Evolutionary conservation across 2,329 filamentous ascomycete genomes (phyloP), one percentile per base, ranked within the genome.

Genomic region (Pseudogymnoascus sp.): DNA sequence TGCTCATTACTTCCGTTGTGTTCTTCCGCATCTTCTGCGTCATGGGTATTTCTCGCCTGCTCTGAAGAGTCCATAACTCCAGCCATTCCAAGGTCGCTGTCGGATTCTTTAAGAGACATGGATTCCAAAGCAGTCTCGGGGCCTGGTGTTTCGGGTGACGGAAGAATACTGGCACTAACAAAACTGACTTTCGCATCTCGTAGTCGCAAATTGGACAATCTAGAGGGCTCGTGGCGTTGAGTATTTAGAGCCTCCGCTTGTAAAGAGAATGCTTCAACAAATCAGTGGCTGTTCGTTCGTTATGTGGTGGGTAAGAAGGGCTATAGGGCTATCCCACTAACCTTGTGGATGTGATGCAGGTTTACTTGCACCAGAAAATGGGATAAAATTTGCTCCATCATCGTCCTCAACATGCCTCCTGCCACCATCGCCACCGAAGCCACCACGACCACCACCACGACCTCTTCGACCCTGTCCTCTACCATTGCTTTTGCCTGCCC

Each of bases 221-320:
- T 80, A 50, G 75, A 70, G 30, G 74, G 74, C 39, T 74, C 73
- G 65, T 81, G 78, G 16, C 73, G 76, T 68, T 80, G 80, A 11
- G 81, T 84, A 67, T 83, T 84, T 20, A 77, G 77, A 36, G 82
- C 83, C 71, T 85, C 83, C 65, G 86, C 80, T 64, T 77, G 76
- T 71, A 87, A 60, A 9, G 70, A 70, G 58, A 70, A 70, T 16
- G 57, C 70, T 71, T 18, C n/a, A 1, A 25, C 76, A 1, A 79
- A 60, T 58, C 36, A 61, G 36, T 36, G 50, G n/a, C 30, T 6
- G 35, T 58, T 25, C 57, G 33, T 54, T 30, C n/a, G 28, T 16
- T 16, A 54, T 54, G 47, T 18, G n/a, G 25, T 30, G 6, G 11
- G 28, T 35, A 35, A 16, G 47, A 33, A 54, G n/a, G 11, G 47